A percentile compares a stretch with the other conserved stretches of the same genome.
phyloP scores from a whole-genome alignment of 768 basidiomycete genomes.

The Exsudoporus frostii region DNA sequence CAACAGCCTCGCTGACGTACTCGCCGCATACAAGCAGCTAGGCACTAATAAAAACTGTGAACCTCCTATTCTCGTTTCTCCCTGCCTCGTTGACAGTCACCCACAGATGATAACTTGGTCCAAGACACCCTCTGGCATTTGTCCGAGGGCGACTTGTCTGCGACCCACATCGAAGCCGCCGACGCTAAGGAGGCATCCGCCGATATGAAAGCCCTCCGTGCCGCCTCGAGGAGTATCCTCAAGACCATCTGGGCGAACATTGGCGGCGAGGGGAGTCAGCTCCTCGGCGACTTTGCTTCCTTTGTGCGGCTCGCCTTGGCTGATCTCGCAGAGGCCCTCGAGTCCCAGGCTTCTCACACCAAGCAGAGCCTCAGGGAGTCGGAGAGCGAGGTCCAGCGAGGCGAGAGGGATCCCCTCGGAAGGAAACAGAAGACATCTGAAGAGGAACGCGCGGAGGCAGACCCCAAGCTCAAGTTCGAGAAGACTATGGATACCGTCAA shows the following conservation, averaged over 20 bases:
- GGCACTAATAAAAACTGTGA: slow-evolving; percentile 56
- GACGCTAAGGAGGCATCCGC: slow-evolving; percentile 44
- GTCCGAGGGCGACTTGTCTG: slow-evolving; percentile 47
- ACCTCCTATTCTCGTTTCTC: neutral
- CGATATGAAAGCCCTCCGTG: slow-evolving; percentile 50
- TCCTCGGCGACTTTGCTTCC: slow-evolving; percentile 62
- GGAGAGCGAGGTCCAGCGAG: slow-evolving; percentile 58
- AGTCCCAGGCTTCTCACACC: slow-evolving; percentile 46
- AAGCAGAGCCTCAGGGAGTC: slow-evolving; percentile 53
- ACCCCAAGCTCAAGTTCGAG: slow-evolving; percentile 56
- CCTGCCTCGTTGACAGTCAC: neutral
- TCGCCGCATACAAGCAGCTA: slow-evolving; percentile 57
- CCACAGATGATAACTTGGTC: slow-evolving; percentile 57
- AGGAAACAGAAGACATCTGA: slow-evolving; percentile 49
- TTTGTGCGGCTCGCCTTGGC: slow-evolving; percentile 63
- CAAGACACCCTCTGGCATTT: slow-evolving; percentile 69
- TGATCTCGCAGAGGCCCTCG: slow-evolving; percentile 60
- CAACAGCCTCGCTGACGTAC: slow-evolving; percentile 45
- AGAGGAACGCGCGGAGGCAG: slow-evolving; percentile 37
- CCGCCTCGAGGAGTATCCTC: slow-evolving; percentile 49
- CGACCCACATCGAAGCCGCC: slow-evolving; percentile 34
- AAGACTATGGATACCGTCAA: slow-evolving; percentile 66
- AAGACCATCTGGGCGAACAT: slow-evolving; percentile 52
- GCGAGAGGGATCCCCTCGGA: slow-evolving; percentile 57
- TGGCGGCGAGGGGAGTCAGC: slow-evolving; percentile 48